Percentiles rank a stretch among this genome's conserved stretches.
Conservation (phyloP, 345 rosid species). For the Moricandia moricandioides region DNA sequence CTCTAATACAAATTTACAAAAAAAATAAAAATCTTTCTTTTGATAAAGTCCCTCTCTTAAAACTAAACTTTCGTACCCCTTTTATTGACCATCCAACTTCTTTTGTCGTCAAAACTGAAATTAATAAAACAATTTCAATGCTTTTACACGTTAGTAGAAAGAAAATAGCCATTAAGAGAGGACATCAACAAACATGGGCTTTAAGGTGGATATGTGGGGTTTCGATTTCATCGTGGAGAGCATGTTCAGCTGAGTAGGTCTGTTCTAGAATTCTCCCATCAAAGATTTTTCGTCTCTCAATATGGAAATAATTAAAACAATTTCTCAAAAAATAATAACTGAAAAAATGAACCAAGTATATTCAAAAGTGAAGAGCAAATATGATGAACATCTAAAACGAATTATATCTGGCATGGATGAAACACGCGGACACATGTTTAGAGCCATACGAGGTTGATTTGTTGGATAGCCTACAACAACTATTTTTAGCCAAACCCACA, state of each 20-base stretch:
- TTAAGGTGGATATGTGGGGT: not conserved
- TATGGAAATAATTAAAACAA: conserved; percentile 41
- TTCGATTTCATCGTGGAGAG: conserved; percentile 54
- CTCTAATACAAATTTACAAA: too few species aligned
- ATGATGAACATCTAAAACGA: not conserved
- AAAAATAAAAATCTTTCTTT: not conserved
- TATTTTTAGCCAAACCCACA: too few species aligned
- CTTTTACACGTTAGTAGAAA: not conserved
- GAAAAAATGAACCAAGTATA: conserved; percentile 11
- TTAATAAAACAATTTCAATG: not conserved
- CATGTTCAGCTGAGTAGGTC: conserved; percentile 90
- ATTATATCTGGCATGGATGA: not conserved
- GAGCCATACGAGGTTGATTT: too few species aligned
- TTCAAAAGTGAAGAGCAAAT: not conserved
- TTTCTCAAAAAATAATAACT: conserved; percentile 3
- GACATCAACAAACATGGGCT: conserved; percentile 65
- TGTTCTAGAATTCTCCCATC: conserved; percentile 53
- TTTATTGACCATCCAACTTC: conserved; percentile 11
- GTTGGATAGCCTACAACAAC: too few species aligned
- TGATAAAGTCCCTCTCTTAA: not conserved
- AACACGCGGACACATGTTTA: too few species aligned
- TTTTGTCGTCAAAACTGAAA: not conserved
- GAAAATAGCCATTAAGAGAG: not conserved
- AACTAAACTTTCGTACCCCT: not conserved
- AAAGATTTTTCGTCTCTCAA: conserved; percentile 85